Conservation (phyloP, 306 rosid species). For the Lotus japonicus region DNA sequence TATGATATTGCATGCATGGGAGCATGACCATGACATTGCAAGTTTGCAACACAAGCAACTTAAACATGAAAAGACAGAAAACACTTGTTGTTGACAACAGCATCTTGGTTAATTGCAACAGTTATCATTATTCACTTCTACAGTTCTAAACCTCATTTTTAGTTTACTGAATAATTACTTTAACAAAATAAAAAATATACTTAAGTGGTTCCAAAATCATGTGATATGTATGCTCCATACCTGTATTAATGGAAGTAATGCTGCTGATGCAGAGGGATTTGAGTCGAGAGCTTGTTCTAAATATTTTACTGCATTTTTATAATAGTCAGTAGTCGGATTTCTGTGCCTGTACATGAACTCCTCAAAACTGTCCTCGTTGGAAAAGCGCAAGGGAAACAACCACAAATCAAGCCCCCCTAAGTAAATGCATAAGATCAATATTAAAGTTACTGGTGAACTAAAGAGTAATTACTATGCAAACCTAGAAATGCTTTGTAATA, state of each 20-base stretch:
- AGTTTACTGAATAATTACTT: neutral
- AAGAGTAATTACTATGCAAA: conserved; percentile 10
- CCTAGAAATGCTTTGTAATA: neutral
- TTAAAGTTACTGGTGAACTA: neutral
- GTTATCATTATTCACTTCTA: no score
- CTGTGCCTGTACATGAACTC: conserved; percentile 30
- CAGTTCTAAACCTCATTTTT: neutral
- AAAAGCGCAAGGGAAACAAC: conserved; percentile 63
- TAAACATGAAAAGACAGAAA: no score
- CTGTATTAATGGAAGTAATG: conserved; percentile 76
- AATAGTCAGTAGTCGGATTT: conserved; percentile 39
- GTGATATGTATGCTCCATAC: conserved; percentile 34
- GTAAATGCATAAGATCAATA: conserved; percentile 25
- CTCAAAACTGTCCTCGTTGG: conserved; percentile 33
- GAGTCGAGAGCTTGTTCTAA: conserved; percentile 50
- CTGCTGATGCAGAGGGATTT: conserved; percentile 36
- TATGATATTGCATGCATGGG: no score
- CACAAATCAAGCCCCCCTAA: conserved; percentile 56
- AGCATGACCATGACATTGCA: no score
- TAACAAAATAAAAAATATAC: neutral
- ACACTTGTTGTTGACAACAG: no score
- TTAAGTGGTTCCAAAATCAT: neutral
- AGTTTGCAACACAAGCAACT: no score
- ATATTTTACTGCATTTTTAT: conserved; percentile 51
- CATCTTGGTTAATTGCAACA: no score